Conservation (phyloP, 1,284 basidiomycete genomes). For the Sporisorium scitamineum region DNA sequence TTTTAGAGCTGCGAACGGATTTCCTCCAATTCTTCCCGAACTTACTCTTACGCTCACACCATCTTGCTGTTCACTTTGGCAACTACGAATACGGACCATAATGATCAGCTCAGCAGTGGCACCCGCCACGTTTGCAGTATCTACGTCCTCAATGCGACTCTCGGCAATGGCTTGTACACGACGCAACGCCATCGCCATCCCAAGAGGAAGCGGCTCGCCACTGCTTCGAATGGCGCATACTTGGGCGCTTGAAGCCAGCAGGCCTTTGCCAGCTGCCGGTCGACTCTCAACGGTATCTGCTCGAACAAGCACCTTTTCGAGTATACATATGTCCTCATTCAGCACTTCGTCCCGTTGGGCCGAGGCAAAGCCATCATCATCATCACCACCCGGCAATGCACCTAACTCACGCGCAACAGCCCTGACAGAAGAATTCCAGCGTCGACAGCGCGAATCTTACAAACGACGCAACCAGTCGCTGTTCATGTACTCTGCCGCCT, state of each 20-base stretch:
- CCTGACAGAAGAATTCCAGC: conserved; percentile 38
- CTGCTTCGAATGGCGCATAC: conserved; percentile 41
- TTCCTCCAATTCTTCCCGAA: neutral
- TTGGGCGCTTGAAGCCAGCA: conserved; percentile 36
- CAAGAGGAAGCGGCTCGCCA: conserved; percentile 17
- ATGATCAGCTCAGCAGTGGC: conserved; percentile 18
- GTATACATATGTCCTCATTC: conserved; percentile 19
- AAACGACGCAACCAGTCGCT: conserved; percentile 75
- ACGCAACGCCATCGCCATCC: neutral
- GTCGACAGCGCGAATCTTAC: conserved; percentile 45
- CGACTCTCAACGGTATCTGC: neutral
- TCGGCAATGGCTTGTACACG: conserved; percentile 15
- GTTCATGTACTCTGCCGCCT: conserved; percentile 81
- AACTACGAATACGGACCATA: neutral
- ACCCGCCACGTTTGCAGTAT: neutral
- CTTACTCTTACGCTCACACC: neutral
- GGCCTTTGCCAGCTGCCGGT: neutral
- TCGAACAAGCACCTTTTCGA: neutral
- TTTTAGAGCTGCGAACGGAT: neutral
- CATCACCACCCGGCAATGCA: neutral
- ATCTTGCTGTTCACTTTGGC: no score
- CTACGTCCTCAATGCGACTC: conserved; percentile 19
- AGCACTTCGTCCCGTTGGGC: conserved; percentile 16
- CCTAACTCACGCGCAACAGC: conserved; percentile 16
- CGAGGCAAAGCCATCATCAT: conserved; percentile 2